These are phyloP conservation scores for Plasmodium chabaudi DNA, from an alignment of 169 alveolate species.

Conservation along the genomic window DNA sequence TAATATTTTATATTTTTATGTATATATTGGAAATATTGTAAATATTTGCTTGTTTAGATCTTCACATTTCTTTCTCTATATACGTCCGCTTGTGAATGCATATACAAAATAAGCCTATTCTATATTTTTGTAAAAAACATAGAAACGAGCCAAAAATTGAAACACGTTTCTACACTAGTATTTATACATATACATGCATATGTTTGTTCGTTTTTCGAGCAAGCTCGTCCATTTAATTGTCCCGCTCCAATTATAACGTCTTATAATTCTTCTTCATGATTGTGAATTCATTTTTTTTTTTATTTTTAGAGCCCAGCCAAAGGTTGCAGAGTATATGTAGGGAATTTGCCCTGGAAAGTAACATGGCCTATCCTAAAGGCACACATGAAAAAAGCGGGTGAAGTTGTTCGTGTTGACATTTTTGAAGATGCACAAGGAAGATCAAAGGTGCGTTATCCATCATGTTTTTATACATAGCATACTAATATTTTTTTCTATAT, in stretches of 20 bases:
- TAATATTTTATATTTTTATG: too few relatives aligned
- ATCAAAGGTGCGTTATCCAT: constrained; percentile 81
- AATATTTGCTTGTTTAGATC: too few relatives aligned
- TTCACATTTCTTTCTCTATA: too few relatives aligned
- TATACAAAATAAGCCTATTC: too few relatives aligned
- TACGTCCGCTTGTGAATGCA: too few relatives aligned
- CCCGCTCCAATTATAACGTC: not conserved
- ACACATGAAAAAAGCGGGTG: constrained; percentile 93
- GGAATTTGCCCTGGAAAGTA: constrained; percentile 93
- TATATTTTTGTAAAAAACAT: too few relatives aligned
- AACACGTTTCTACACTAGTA: too few relatives aligned
- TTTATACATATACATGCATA: too few relatives aligned
- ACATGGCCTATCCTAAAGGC: constrained; percentile 92
- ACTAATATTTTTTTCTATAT: not conserved
- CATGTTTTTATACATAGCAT: not conserved
- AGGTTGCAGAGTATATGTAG: constrained; percentile 92
- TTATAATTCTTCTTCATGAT: not conserved
- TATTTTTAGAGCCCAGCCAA: constrained; percentile 76
- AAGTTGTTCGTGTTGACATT: constrained; percentile 91
- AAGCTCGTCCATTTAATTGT: too few relatives aligned
- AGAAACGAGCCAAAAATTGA: too few relatives aligned
- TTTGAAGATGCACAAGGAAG: constrained; percentile 92
- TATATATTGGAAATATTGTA: too few relatives aligned
- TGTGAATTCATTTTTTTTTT: not conserved
- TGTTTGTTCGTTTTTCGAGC: too few relatives aligned